Evolutionary conservation across 2,329 filamentous ascomycete genomes (phyloP).

Genomic region (Scedosporium minutisporum): DNA sequence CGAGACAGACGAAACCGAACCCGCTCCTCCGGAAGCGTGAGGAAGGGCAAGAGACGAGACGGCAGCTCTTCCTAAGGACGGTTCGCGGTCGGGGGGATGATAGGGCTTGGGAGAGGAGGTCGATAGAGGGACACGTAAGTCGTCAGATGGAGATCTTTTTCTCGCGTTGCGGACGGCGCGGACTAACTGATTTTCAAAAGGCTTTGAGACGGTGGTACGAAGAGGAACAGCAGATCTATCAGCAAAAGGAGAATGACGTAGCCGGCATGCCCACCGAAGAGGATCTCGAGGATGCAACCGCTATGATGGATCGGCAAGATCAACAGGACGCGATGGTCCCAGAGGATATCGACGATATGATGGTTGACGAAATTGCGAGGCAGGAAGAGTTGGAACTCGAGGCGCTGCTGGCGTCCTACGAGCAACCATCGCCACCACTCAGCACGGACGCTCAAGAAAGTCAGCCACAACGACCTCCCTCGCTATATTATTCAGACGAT

Average conservation of each 20-base stretch:
- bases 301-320: constrained; percentile 21
- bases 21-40: constrained; percentile 53
- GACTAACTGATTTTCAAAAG: not conserved
- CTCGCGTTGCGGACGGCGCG: not conserved
- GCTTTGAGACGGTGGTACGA: constrained; percentile 9
- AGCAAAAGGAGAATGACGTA: constrained; percentile 6
- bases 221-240: constrained; percentile 11
- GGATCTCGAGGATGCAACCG: constrained; percentile 36
- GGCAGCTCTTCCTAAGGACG: constrained; percentile 60
- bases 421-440: constrained; percentile 14
- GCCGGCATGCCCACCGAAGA: constrained; percentile 27
- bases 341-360: constrained; percentile 33
- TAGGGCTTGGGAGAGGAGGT: constrained; percentile 47
- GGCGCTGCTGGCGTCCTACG: constrained; percentile 41
- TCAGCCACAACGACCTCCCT: constrained; percentile 18
- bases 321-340: constrained; percentile 8
- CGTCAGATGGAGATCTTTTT: not conserved
- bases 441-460: constrained; percentile 13
- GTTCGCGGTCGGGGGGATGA: constrained; percentile 53
- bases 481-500: constrained; percentile 38
- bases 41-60: constrained; percentile 51
- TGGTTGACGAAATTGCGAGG: constrained; percentile 41
- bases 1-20: constrained; percentile 50
- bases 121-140: constrained; percentile 47
- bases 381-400: constrained; percentile 49